phyloP scores from a whole-genome alignment of 202 grass and related monocot genomes.

The Tripidium arundinaceum region DNA sequence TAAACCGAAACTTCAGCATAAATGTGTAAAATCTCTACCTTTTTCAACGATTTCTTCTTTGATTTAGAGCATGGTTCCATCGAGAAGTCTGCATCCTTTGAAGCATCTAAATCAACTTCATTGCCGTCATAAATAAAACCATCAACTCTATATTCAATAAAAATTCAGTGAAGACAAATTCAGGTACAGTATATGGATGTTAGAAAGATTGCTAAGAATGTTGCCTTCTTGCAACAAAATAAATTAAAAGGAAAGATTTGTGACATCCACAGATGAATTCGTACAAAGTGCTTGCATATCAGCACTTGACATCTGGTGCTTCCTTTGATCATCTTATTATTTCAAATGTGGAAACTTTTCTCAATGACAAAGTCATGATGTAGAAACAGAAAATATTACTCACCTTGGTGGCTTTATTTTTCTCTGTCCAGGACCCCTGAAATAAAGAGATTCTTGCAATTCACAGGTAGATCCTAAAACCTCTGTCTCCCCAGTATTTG shows the following conservation, averaged over 20 bases:
- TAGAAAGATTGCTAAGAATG: not conserved
- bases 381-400: conserved; percentile 10
- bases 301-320: not conserved
- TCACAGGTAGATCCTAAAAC: conserved; percentile 9
- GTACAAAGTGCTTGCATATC: not conserved
- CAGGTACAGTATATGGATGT: not conserved
- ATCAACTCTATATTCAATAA: conserved; percentile 29
- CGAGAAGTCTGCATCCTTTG: conserved; percentile 30
- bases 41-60: conserved; percentile 31
- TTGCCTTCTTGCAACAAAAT: not conserved
- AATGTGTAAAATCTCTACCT: conserved; percentile 32
- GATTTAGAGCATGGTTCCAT: conserved; percentile 15
- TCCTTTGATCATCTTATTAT: conserved; percentile 21
- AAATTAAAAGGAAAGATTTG: not conserved
- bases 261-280: not conserved
- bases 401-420: conserved; percentile 43
- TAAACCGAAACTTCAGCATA: not conserved
- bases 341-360: not conserved
- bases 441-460: conserved; percentile 28
- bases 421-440: conserved; percentile 25
- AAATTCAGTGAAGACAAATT: conserved; percentile 10
- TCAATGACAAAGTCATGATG: not conserved
- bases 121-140: conserved; percentile 29
- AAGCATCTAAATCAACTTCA: conserved; percentile 4
- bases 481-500: not conserved